Evolutionary conservation across 108 stramenopile genomes (phyloP).

Genomic region (Seminavis robusta): DNA sequence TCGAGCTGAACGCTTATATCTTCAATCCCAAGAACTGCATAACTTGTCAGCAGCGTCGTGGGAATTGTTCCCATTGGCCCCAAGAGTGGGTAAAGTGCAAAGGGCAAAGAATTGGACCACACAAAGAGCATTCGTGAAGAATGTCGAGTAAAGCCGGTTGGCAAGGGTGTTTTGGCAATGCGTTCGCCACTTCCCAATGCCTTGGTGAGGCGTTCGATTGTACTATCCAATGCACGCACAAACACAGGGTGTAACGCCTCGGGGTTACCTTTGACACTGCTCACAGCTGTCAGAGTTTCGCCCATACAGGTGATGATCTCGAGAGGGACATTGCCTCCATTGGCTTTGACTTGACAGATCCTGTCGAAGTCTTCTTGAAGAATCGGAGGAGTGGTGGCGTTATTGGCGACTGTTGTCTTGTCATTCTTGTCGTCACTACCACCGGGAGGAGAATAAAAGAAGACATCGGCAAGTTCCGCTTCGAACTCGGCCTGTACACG

Average conservation of each 20-base stretch:
- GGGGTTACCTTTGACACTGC: too few relatives aligned
- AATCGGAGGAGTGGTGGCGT: too few relatives aligned
- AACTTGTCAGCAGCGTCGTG: conserved; percentile 27
- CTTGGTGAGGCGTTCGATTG: too few relatives aligned
- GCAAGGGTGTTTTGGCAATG: too few relatives aligned
- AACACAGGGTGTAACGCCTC: too few relatives aligned
- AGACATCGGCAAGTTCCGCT: neutral
- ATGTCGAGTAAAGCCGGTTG: conserved; percentile 36
- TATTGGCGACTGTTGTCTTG: too few relatives aligned
- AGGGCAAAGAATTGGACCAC: conserved; percentile 47
- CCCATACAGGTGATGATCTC: neutral
- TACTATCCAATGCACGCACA: too few relatives aligned
- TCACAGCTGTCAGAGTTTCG: too few relatives aligned
- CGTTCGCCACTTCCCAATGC: too few relatives aligned
- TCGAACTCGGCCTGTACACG: neutral
- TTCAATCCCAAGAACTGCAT: conserved; percentile 45
- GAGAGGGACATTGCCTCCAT: neutral
- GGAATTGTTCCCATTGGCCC: conserved; percentile 38
- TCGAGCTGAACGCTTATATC: conserved; percentile 54
- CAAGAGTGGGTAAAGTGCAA: conserved; percentile 39
- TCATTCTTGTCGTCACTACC: neutral
- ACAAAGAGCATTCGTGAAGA: conserved; percentile 32
- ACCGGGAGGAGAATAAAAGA: too few relatives aligned
- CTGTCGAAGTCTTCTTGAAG: neutral
- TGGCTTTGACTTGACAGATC: neutral